Percentiles rank a stretch among this genome's conserved stretches.
Conservation (phyloP, 169 alveolate species). For the Plasmodium sp. region DNA sequence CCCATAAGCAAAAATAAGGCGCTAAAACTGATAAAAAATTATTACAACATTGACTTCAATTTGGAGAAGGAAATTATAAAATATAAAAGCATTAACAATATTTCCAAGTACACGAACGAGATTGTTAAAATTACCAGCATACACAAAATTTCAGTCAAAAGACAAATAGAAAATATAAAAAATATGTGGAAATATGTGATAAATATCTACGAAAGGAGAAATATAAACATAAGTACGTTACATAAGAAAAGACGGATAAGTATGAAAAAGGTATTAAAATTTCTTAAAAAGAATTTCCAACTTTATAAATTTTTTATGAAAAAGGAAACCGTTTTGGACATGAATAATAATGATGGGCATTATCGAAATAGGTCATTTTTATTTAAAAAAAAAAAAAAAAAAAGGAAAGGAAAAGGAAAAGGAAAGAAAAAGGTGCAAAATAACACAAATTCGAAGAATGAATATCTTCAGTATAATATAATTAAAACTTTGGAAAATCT, state of each 20-base stretch:
- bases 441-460: conserved; percentile 28
- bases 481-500: conserved; percentile 55
- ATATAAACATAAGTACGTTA: conserved; percentile 28
- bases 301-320: conserved; percentile 44
- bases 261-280: conserved; percentile 27
- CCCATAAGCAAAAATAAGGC: conserved; percentile 56
- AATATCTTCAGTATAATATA: conserved; percentile 39
- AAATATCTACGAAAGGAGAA: conserved; percentile 49
- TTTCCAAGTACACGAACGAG: conserved; percentile 40
- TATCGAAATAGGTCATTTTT: conserved; percentile 29
- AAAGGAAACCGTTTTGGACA: conserved; percentile 44
- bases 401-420: conserved; percentile 15
- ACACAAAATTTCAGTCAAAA: conserved; percentile 61
- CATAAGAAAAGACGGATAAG: conserved; percentile 39
- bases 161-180: conserved; percentile 70
- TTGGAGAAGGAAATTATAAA: conserved; percentile 58
- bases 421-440: conserved; percentile 7
- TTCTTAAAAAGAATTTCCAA: conserved; percentile 36
- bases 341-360: conserved; percentile 24
- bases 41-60: conserved; percentile 56
- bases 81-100: conserved; percentile 53
- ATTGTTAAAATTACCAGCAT: conserved; percentile 42
- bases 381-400: conserved; percentile 47
- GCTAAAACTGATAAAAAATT: conserved; percentile 32
- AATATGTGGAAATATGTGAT: conserved; percentile 57